These are phyloP conservation scores for Echium plantagineum DNA, from an alignment of 257 asterid species.

Conservation along the genomic window DNA sequence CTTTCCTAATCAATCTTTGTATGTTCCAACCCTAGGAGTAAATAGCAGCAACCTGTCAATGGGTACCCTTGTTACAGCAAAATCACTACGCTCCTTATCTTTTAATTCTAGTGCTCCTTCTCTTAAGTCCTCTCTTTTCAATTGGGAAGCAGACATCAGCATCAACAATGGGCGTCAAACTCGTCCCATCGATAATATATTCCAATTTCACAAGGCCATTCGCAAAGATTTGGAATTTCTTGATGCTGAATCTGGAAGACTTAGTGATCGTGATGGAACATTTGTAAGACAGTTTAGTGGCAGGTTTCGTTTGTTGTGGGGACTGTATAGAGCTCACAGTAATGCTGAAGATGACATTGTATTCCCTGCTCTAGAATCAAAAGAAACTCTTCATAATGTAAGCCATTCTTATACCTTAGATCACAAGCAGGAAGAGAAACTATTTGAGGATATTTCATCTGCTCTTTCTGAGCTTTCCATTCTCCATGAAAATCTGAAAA, in stretches of 20 bases:
- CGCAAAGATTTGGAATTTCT: constrained; percentile 92
- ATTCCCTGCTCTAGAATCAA: constrained; percentile 93
- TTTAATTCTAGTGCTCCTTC: constrained; percentile 82
- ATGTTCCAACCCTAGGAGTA: constrained; percentile 95
- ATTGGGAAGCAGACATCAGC: constrained; percentile 74
- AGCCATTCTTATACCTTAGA: constrained; percentile 95
- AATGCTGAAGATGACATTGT: constrained; percentile 99
- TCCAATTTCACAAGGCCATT: constrained; percentile 91
- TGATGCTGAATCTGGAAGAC: constrained; percentile 77
- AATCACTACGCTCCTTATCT: constrained; percentile 69
- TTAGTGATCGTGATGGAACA: constrained; percentile 57
- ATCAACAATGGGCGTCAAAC: constrained; percentile 32
- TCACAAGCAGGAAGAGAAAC: constrained; percentile 91
- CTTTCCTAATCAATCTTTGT: constrained; percentile 53
- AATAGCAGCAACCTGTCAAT: constrained; percentile 49
- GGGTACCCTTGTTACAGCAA: constrained; percentile 55
- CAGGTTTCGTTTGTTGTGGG: constrained; percentile 87
- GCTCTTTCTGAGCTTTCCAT: constrained; percentile 63
- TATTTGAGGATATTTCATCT: constrained; percentile 81
- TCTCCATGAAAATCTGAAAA: constrained; percentile 48
- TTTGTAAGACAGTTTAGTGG: constrained; percentile 82
- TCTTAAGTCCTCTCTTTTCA: constrained; percentile 80
- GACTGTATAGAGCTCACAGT: constrained; percentile 90
- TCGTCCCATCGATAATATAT: constrained; percentile 85
- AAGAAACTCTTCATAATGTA: constrained; percentile 86